Conservation (phyloP, 768 basidiomycete genomes). For the Pholiota molesta region DNA sequence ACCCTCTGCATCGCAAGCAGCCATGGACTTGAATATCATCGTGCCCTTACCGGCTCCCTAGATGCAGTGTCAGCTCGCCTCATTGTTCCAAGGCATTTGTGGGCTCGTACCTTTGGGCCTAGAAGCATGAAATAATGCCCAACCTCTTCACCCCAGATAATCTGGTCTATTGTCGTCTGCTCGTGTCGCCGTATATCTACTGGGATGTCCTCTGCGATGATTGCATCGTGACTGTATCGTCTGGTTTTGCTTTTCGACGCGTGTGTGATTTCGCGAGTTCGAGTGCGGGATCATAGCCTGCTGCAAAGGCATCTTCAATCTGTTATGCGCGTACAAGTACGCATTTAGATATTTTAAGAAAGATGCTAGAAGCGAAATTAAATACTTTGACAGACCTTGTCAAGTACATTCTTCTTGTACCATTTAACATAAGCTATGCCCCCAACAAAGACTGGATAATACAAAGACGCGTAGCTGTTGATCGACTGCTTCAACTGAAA, state of each 20-base stretch:
- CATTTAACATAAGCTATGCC: slow-evolving; percentile 73
- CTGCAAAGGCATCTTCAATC: slow-evolving; percentile 79
- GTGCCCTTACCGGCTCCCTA: slow-evolving; percentile 84
- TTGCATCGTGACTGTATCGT: slow-evolving; percentile 28
- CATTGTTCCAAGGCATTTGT: not conserved
- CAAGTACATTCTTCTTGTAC: slow-evolving; percentile 84
- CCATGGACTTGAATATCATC: slow-evolving; percentile 85
- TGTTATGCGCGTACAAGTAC: slow-evolving; percentile 27
- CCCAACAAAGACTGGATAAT: slow-evolving; percentile 59
- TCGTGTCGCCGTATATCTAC: slow-evolving; percentile 72
- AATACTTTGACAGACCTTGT: slow-evolving; percentile 55
- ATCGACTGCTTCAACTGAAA: not conserved
- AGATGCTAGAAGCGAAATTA: not conserved
- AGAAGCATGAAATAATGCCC: slow-evolving; percentile 80
- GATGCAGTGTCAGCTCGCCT: not conserved
- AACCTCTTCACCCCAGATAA: slow-evolving; percentile 72
- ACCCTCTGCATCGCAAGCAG: slow-evolving; percentile 66
- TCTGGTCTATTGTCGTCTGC: slow-evolving; percentile 75
- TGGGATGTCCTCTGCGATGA: slow-evolving; percentile 36
- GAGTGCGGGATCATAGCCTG: slow-evolving; percentile 84
- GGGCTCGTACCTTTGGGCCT: slow-evolving; percentile 65
- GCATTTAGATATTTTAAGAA: slow-evolving; percentile 5
- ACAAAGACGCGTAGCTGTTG: not conserved
- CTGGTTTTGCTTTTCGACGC: slow-evolving; percentile 31
- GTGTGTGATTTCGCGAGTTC: slow-evolving; percentile 62